Evolutionary conservation across 495 filamentous ascomycete genomes (phyloP).

Genomic region (Aspergillus homomorphus): DNA sequence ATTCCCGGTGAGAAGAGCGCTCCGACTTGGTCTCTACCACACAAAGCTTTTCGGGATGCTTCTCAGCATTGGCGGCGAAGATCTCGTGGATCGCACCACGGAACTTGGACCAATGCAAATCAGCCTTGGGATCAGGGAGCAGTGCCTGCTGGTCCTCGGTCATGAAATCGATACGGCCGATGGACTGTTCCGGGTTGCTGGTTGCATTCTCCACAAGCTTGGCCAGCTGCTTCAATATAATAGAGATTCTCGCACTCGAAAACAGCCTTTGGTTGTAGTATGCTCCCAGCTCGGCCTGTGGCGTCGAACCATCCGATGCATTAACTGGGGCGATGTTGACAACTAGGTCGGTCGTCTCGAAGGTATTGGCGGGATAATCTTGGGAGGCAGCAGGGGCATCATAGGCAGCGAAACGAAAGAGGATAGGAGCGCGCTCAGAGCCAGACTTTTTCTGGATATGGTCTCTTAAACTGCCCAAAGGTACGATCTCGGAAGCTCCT

Average conservation of each 20-base stretch:
- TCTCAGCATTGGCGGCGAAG: slow-evolving; percentile 67
- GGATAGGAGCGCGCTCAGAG: slow-evolving; percentile 37
- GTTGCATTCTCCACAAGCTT: slow-evolving; percentile 44
- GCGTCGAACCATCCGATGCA: slow-evolving; percentile 16
- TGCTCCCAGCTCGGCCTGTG: slow-evolving; percentile 40
- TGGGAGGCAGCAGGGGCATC: slow-evolving; percentile 47
- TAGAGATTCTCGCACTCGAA: slow-evolving; percentile 45
- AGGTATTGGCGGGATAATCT: slow-evolving; percentile 45
- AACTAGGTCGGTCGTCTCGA: slow-evolving; percentile 46
- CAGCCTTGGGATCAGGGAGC: slow-evolving; percentile 70
- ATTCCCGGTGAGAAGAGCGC: slow-evolving; percentile 57
- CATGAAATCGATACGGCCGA: slow-evolving; percentile 49
- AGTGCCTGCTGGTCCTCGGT: slow-evolving; percentile 42
- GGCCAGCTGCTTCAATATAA: slow-evolving; percentile 44
- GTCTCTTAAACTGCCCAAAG: slow-evolving; percentile 41
- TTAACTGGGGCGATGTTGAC: slow-evolving; percentile 40
- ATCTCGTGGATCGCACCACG: slow-evolving; percentile 78
- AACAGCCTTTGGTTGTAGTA: slow-evolving; percentile 53
- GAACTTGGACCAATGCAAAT: slow-evolving; percentile 82
- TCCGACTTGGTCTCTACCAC: slow-evolving; percentile 77
- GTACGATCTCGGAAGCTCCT: slow-evolving; percentile 46
- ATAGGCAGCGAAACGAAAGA: slow-evolving; percentile 51
- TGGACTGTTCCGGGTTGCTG: slow-evolving; percentile 39
- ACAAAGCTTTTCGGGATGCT: slow-evolving; percentile 73
- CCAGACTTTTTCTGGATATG: slow-evolving; percentile 46